Base-by-base conservation (phyloP, 78 protist genomes). In the Chrysochromulina parva region DNA sequence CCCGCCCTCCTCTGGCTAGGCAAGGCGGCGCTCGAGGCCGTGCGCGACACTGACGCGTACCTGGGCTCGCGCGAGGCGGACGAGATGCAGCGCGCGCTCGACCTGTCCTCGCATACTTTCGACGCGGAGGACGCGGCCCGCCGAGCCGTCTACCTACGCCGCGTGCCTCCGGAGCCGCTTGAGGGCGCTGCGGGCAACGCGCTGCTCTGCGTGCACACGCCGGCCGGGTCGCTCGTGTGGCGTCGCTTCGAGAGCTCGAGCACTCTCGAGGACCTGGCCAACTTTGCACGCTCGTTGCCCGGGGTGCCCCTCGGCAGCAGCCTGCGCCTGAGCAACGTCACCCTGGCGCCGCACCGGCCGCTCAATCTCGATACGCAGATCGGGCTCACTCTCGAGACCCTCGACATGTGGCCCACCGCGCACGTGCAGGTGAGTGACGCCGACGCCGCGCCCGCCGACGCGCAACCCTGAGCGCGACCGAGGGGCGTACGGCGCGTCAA, bases 181-280 rank as follows among this genome's bases (percentile, higher is more conserved):
- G 84, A 74, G 14, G 84, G 84, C 22, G 57, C 26, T 22, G 86
- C 86, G 62, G 86, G 86, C 86, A 78, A 24, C 47, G 4, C 86
- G 86, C 86, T 78, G 22, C 3, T 78, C 50, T 78, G 86, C 86
- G 19, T 78, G 26, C 86, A 78, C 38, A n/a, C 53, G 86, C 38
- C 38, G 38, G 38, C 38, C 38, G 38, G 38, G 38, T 38, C 38
- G 38, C 38, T 38, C 38, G 9, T n/a, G 11, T 78, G 86, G 86
- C 86, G 86, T 28, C 86, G 86, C 62, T 78, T 78, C 60, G 86
- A 78, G 62, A 10, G 24, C 11, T 53, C 50, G 13, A 24, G 5
- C 62, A 53, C 62, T 24, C 86, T 78, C 19, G 86, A 78, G 17
- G 86, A 78, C 47, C 13, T 78, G 20, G 0, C 5, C 50, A 2